Conservation (phyloP, 495 filamentous ascomycete species). For the Penicillium dipodomyicola region DNA sequence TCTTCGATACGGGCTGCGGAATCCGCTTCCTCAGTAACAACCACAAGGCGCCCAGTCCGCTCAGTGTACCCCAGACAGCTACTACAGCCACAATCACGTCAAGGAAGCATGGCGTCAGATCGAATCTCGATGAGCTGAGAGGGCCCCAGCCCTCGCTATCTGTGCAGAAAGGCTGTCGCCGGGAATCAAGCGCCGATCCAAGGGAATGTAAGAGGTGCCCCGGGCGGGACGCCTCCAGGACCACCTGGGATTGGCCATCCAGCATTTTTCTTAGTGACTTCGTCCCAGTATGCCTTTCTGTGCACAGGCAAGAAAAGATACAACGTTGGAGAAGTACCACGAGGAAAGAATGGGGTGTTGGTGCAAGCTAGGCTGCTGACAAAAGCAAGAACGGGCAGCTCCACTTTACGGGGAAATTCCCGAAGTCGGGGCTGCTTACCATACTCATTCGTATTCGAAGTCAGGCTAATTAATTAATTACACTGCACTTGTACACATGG, state of each 20-base stretch:
- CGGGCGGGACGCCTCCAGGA: constrained; percentile 37
- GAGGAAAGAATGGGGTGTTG: constrained; percentile 14
- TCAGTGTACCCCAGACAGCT: constrained; percentile 71
- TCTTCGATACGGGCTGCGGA: constrained; percentile 65
- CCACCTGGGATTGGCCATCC: constrained; percentile 44
- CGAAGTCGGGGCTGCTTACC: constrained; percentile 3
- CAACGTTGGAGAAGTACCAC: constrained; percentile 4
- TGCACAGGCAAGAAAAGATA: constrained; percentile 11
- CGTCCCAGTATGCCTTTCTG: constrained; percentile 17
- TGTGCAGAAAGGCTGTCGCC: constrained; percentile 71
- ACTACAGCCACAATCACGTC: constrained; percentile 79
- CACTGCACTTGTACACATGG: background rate
- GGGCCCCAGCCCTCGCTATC: constrained; percentile 96
- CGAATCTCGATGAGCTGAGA: constrained; percentile 74
- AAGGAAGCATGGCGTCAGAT: constrained; percentile 95
- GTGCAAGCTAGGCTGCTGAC: constrained; percentile 21
- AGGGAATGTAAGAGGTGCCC: constrained; percentile 33
- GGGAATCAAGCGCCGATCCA: constrained; percentile 31
- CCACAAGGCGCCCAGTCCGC: constrained; percentile 72
- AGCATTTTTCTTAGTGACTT: constrained; percentile 40
- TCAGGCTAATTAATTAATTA: background rate
- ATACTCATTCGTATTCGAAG: background rate
- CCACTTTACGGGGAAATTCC: constrained; percentile 6
- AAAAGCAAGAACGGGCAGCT: constrained; percentile 14
- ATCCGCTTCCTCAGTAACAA: constrained; percentile 67